Base-by-base conservation (phyloP, 371 early-diverging fungal genomes). In the Haplosporangium sp. region DNA sequence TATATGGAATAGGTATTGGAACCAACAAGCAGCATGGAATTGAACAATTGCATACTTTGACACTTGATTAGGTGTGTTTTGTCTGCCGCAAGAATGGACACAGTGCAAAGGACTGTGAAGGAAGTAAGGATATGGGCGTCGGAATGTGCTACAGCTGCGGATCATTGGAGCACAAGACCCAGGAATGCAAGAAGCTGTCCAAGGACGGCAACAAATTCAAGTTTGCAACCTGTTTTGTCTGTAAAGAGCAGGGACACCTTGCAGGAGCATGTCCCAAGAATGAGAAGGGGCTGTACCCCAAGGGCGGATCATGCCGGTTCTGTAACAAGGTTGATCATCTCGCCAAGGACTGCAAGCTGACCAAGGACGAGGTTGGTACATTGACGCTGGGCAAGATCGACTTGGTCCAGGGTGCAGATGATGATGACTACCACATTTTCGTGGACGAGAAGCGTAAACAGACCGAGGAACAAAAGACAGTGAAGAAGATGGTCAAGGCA, bases 61-160 rank as follows among this genome's bases (percentile, higher is more conserved):
- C n/a, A 23, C 37, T 36, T 54, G 14, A 47, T 5, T 53, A 89
- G 91, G 86, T 88, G 2, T 97, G 97, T 81, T 96, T 95, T 83
- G 86, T 86, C 12, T 97, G 97, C 79, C 86, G 96, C 52, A 80
- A 93, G 59, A 85, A 82, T 18, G 97, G 96, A 20, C 97, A 97
- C 74, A 88, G 90, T 37, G 91, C 95, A 57, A 90, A 87, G 57
- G 83, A 90, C 61, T 96, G 95, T 81, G 93, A 95, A n/a, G 69
- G 85, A 42, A 82, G 29, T 4, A 29, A 29, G 4, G 29, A 85
- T 6, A 82, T 84, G 42, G 84, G 80, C 12, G 83, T 85, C 45
- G 89, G 90, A 38, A 87, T 95, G 52, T 97, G 96, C 76, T 95
- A 93, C 76, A 92, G 89, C 65, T 97, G 97, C 77, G 95, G 96